phyloP scores from a whole-genome alignment of 108 stramenopile genomes.

The Cyclotella atomus region DNA sequence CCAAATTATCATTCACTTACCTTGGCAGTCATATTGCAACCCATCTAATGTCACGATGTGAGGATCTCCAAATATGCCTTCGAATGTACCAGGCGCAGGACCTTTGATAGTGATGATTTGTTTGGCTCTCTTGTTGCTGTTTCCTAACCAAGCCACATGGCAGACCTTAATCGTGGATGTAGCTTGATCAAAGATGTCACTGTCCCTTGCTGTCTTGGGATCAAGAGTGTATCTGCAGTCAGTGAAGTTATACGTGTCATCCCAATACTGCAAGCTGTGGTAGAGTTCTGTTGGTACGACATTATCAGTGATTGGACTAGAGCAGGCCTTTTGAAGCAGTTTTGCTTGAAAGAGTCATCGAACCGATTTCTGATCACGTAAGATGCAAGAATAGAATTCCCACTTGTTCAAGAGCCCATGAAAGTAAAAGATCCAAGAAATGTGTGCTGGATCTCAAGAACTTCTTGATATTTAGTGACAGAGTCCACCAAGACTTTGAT shows the following conservation, averaged over 20 bases:
- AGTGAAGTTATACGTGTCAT: background rate
- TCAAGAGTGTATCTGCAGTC: background rate
- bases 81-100: background rate
- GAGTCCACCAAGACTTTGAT: background rate
- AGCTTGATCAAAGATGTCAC: background rate
- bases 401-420: background rate
- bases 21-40: conserved; percentile 18
- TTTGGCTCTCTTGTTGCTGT: background rate
- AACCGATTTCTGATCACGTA: background rate
- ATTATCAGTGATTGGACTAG: background rate
- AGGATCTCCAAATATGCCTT: conserved; percentile 18
- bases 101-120: background rate
- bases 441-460: background rate
- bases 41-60: conserved; percentile 18
- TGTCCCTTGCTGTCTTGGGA: background rate
- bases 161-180: background rate
- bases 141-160: too few species aligned
- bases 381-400: background rate
- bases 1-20: background rate
- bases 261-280: background rate
- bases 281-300: background rate
- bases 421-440: background rate
- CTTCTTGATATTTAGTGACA: background rate
- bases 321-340: background rate
- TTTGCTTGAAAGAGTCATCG: background rate